Base-by-base conservation (phyloP, 1,284 basidiomycete species). In the Ustilago xerochloae region DNA sequence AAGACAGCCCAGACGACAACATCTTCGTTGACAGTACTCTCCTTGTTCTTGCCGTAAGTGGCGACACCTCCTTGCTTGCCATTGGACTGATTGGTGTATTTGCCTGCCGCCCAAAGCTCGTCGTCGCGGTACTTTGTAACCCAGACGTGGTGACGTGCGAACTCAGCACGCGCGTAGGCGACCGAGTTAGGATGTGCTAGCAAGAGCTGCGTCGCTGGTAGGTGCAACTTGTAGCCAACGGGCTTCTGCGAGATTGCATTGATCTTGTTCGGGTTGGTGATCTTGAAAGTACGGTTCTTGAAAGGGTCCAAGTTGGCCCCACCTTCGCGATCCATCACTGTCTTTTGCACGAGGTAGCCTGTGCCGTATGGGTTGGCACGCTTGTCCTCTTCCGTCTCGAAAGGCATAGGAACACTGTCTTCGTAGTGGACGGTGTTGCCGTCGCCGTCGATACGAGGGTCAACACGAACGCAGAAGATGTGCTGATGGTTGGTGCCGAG, bases 401-500 rank as follows among this genome's bases (percentile, higher is more conserved):
- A 83, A 9, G 82, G 63, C 24, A 86, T 83, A 13, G 69, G 68
- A 64, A 86, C 84, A 59, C 85, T 85, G 64, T 85, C 62, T 18
- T 77, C 47, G 39, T 71, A 64, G 54, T 61, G 56, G 75, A 97
- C 89, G 13, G 90, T 90, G 85, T 97, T 97, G 68, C 87, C 85
- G 52, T 95, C 85, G 4, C 95, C 95, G 81, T 97, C 94, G 69
- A 97, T 87, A 92, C 95, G 95, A 1, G 94, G 92, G 86, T 97
- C 94, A 48, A 96, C 87, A 15, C 92, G 90, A 65, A 94, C 50
- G 29, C 87, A 89, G 86, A 90, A 91, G 51, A 93, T 85, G 82
- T 96, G 94, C 81, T 96, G 93, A 84, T 97, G 94, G 84, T 94
- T 89, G 50, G 96, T 94, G 0, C 93, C 94, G 71, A 90, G 90